Percentiles rank a stretch among this genome's conserved stretches.
phyloP scores from a whole-genome alignment of 2,329 filamentous ascomycete species.

The Paracamarosporium sp. region DNA sequence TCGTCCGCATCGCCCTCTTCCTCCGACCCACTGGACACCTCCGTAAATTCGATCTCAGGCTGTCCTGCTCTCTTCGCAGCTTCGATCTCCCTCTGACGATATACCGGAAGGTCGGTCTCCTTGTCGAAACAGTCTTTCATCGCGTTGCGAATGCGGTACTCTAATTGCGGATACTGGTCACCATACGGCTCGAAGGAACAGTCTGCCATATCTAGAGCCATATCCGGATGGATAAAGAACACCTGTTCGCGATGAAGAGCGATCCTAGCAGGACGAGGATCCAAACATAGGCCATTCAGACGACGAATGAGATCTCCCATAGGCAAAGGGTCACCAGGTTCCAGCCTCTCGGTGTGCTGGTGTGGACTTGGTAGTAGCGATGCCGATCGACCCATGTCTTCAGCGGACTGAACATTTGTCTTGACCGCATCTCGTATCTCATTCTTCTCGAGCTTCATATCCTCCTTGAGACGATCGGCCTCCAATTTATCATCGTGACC shows the following conservation, averaged over 20 bases:
- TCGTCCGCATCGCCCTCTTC: not conserved
- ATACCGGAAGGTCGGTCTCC: not conserved
- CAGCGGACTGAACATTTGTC: not conserved
- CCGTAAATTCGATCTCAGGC: not conserved
- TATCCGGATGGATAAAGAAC: not conserved
- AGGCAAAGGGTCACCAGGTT: not conserved
- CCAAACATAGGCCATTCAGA: not conserved
- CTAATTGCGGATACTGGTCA: not conserved
- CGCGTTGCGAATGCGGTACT: not conserved
- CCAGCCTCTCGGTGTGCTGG: not conserved
- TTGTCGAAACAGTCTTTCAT: constrained; percentile 1
- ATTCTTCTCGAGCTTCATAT: not conserved
- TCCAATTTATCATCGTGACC: not conserved
- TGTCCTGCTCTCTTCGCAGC: not conserved
- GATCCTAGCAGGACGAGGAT: not conserved
- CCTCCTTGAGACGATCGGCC: not conserved
- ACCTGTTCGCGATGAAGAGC: not conserved
- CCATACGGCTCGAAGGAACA: not conserved
- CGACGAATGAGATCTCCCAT: not conserved
- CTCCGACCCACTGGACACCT: not conserved
- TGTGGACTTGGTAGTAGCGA: not conserved
- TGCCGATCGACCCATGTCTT: not conserved
- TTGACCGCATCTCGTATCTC: not conserved
- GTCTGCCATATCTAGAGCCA: not conserved
- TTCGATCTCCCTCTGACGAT: not conserved